Evolutionary conservation across 805 yeast genomes (phyloP).

Genomic region (Barnettozyma californica): DNA sequence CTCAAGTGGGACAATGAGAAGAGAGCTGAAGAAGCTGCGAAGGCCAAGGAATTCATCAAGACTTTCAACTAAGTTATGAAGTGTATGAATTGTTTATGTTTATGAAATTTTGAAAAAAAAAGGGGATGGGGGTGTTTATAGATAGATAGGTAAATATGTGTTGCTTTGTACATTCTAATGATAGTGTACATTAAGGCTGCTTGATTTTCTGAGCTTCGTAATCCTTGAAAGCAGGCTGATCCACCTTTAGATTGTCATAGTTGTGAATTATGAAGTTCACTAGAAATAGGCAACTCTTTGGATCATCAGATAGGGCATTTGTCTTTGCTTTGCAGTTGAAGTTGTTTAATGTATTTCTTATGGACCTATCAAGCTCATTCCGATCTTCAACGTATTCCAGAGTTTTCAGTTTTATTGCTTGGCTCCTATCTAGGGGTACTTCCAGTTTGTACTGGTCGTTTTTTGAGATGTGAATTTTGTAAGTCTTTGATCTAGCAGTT

Average conservation of each 20-base stretch:
- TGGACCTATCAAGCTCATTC: neutral
- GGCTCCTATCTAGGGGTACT: conserved; percentile 14
- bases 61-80: conserved; percentile 26
- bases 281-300: conserved; percentile 15
- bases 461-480: conserved; percentile 11
- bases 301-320: neutral
- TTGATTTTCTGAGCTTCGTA: conserved; percentile 15
- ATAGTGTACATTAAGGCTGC: conserved; percentile 4
- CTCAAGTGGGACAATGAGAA: conserved; percentile 64
- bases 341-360: conserved; percentile 18
- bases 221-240: conserved; percentile 14
- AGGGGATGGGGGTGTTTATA: neutral
- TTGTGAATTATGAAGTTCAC: conserved; percentile 21
- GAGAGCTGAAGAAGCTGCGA: conserved; percentile 46
- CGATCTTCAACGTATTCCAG: neutral
- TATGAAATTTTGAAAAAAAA: neutral
- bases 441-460: conserved; percentile 16
- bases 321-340: conserved; percentile 18
- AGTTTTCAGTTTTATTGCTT: conserved; percentile 4
- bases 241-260: conserved; percentile 12
- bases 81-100: neutral
- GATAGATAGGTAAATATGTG: neutral
- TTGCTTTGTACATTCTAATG: conserved; percentile 1
- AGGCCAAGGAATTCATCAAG: conserved; percentile 54
- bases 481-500: conserved; percentile 15